Percentiles rank a stretch among this genome's conserved stretches.
These are phyloP conservation scores for Cylindrotheca fusiformis DNA, from an alignment of 108 stramenopile genomes.

Conservation along the genomic window DNA sequence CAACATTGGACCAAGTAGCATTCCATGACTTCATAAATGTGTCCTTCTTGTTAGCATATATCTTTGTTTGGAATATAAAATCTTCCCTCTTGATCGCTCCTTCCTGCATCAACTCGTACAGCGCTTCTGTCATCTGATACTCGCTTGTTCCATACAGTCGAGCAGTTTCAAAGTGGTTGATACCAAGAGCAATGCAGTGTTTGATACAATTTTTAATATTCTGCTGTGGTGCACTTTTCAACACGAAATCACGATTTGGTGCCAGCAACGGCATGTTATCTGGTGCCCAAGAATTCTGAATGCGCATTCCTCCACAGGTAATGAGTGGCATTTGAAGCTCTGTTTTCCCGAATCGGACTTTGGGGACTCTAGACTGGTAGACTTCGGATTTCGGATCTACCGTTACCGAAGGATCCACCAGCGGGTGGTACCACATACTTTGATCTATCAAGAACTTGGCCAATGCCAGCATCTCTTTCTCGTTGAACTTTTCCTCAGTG, in stretches of 20 bases:
- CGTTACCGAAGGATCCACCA: neutral
- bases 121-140: conserved; percentile 69
- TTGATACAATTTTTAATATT: conserved; percentile 65
- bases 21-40: conserved; percentile 59
- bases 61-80: conserved; percentile 91
- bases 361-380: conserved; percentile 37
- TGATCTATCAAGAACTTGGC: neutral
- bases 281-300: conserved; percentile 78
- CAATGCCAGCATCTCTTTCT: neutral
- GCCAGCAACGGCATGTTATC: conserved; percentile 3
- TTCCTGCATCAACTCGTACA: conserved; percentile 56
- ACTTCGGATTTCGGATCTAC: neutral
- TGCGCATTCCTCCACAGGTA: conserved; percentile 89
- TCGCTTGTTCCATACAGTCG: conserved; percentile 78
- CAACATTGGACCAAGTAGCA: conserved; percentile 46
- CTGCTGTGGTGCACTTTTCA: conserved; percentile 53
- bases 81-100: conserved; percentile 71
- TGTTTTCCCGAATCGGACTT: conserved; percentile 84
- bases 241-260: neutral
- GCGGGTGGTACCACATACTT: neutral
- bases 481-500: neutral
- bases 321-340: conserved; percentile 85
- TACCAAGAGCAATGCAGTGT: conserved; percentile 65
- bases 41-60: conserved; percentile 32
- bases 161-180: conserved; percentile 94